Evolutionary conservation across 2,329 filamentous ascomycete genomes (phyloP), one percentile per base, ranked within the genome.

Genomic region (Parastagonospora avenae): DNA sequence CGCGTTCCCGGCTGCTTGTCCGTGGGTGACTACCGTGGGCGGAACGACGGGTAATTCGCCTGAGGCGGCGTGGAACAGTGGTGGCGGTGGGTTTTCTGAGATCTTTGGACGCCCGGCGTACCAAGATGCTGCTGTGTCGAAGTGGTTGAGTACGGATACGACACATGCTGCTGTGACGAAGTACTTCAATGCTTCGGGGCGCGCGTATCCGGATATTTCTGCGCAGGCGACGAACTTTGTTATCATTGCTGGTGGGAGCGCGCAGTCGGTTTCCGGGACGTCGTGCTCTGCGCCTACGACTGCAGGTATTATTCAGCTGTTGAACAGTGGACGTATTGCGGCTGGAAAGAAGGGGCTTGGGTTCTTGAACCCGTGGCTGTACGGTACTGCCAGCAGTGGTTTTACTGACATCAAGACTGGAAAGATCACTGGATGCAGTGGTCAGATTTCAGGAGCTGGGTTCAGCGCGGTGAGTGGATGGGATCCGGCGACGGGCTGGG

Each of bases 11-110:
- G 75, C 76, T 0, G 74, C 72, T 24, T 84, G 81, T 46, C 81
- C 82, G 1, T 85, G 80, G 62, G 75, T 82, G 11, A 78, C 79
- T 0, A 67, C 75, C 2, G 79, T 82, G 1, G 80, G 80, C 4
- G 68, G 63, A 44, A 74, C 45, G 66, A 72, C 47, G 14, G 45
- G 29, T n/a, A 57, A 56, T 32, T 61, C 53, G 6, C 57, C 53
- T 16, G 55, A 59, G 14, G 40, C 27, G 4, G 54, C 57, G 12
- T 59, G 54, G 50, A 47, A 52, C 1, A 42, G 50, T 16, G 57
- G 56, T 14, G 52, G 58, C 15, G 54, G 60, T 28, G 54, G 59
- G 2, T 62, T 62, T 41, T 57, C 54, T 19, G 59, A 59, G 37
- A 44, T 59, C 19, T 60, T 60, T 36, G 54, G 49, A 4, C 54